A percentile compares a stretch with the other conserved stretches of the same genome.
These are phyloP conservation scores for Corniculantispora saksenae DNA, from an alignment of 2,329 filamentous ascomycete species.

Conservation along the genomic window DNA sequence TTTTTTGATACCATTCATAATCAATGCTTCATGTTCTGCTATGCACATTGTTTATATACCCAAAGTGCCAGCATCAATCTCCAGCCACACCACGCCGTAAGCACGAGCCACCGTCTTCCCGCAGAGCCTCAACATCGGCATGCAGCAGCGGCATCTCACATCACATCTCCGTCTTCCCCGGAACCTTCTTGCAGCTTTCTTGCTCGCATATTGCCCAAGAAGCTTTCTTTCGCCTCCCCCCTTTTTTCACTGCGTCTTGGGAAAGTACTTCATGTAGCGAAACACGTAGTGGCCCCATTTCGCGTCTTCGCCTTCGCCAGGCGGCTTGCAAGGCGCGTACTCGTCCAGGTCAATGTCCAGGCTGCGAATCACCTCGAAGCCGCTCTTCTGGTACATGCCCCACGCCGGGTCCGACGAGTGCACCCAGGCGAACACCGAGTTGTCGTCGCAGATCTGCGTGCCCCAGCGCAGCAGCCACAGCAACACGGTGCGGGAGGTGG, in stretches of 20 bases:
- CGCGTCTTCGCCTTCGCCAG: conserved; percentile 26
- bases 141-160: too few species aligned
- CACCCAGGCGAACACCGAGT: conserved; percentile 35
- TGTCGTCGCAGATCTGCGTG: conserved; percentile 30
- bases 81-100: background rate
- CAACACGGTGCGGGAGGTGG: conserved; percentile 21
- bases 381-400: conserved; percentile 32
- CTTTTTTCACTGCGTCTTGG: background rate
- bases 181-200: background rate
- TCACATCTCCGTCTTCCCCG: background rate
- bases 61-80: background rate
- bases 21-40: too few species aligned
- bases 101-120: too few species aligned
- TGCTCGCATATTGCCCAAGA: background rate
- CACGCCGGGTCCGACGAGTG: conserved; percentile 36
- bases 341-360: conserved; percentile 35
- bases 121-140: too few species aligned
- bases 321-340: conserved; percentile 30
- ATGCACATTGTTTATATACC: too few species aligned
- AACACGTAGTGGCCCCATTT: conserved; percentile 38
- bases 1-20: too few species aligned
- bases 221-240: too few species aligned
- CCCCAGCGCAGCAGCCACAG: conserved; percentile 30
- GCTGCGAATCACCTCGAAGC: conserved; percentile 31
- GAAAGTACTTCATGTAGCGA: conserved; percentile 34